Base-by-base conservation (phyloP, 2,329 filamentous ascomycete genomes). In the Akanthomyces uredinophilus region DNA sequence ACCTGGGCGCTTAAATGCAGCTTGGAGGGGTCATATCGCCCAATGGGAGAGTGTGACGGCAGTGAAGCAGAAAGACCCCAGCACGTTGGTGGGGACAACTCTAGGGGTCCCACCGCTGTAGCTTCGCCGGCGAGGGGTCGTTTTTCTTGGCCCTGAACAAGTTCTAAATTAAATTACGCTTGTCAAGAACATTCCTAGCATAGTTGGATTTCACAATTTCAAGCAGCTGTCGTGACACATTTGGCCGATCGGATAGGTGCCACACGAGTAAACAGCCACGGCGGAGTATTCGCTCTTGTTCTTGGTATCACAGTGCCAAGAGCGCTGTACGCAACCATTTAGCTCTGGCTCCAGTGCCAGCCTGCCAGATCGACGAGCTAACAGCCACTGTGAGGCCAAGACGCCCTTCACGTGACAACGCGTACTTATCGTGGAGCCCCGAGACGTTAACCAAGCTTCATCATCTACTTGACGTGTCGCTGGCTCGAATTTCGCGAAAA, bases 1-100 rank as follows among this genome's bases (percentile, higher is more conserved):
- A 66, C 58, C 66, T 70, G 69, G 70, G 70, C 70, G 70, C 70
- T 71, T 71, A 71, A 66, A 65, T 64, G 65, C 68, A 62, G 58
- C 43, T 46, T 62, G 47, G 53, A 52, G 60, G 54, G 60, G 60
- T 57, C 46, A 24, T 52, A 22, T 22, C 8, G 54, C 49, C 66
- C 66, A 64, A 64, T 66, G 60, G 63, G 62, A 61, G 65, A 51
- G 46, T 24, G 47, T 32, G 46, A 57, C 3, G 14, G 39, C 18
- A n/a, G n/a, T 18, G 54, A 43, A 18, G n/a, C 54, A 44, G 47
- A 29, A 37, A 47, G 41, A 47, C 29, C 55, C 55, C 22, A 24
- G 55, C 44, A 50, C 8, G 8, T 29, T 37, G 10, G 54, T 20
- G 54, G 54, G 54, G 43, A 8, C 37, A n/a, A 10, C 5, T 44